Evolutionary conservation across 1,139 yeast species (phyloP).

Genomic region (Candida glucosophila): DNA sequence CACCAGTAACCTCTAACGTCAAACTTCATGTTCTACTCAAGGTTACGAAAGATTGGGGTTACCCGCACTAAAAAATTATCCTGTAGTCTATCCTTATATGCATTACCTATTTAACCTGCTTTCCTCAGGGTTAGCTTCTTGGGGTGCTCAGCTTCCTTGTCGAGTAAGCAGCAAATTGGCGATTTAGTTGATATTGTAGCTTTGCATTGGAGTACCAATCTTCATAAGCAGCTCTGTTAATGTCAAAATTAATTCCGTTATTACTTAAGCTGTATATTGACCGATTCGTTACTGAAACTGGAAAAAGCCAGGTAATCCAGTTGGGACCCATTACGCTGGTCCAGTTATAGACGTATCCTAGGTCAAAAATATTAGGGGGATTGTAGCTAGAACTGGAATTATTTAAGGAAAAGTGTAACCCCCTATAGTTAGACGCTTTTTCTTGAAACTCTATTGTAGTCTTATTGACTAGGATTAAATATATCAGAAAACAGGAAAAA

Average conservation of each 20-base stretch:
- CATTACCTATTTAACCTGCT: too few species aligned
- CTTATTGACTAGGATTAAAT: slow-evolving; percentile 49
- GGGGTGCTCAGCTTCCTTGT: too few species aligned
- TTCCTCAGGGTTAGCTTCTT: too few species aligned
- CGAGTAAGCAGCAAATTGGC: slow-evolving; percentile 29
- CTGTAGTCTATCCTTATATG: too few species aligned
- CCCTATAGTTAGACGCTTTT: slow-evolving; percentile 34
- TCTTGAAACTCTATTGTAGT: slow-evolving; percentile 79
- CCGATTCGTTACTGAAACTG: slow-evolving; percentile 30
- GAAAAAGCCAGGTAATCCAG: slow-evolving; percentile 65
- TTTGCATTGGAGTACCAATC: slow-evolving; percentile 33
- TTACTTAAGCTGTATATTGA: slow-evolving; percentile 18
- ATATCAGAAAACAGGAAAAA: slow-evolving; percentile 55
- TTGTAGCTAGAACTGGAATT: slow-evolving; percentile 20
- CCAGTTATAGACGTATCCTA: slow-evolving; percentile 62
- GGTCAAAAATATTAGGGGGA: slow-evolving; percentile 63
- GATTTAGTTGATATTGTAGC: slow-evolving; percentile 40
- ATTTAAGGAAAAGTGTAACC: slow-evolving; percentile 22
- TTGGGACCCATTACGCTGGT: slow-evolving; percentile 60
- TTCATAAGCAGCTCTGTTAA: slow-evolving; percentile 35
- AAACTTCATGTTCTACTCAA: too few species aligned
- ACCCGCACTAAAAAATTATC: too few species aligned
- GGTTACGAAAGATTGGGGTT: too few species aligned
- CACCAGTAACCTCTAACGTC: too few species aligned
- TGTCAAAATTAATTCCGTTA: slow-evolving; percentile 45